Percentiles rank a stretch among this genome's conserved stretches.
phyloP scores from a whole-genome alignment of 2,329 filamentous ascomycete species.

The Colletotrichum sp. region DNA sequence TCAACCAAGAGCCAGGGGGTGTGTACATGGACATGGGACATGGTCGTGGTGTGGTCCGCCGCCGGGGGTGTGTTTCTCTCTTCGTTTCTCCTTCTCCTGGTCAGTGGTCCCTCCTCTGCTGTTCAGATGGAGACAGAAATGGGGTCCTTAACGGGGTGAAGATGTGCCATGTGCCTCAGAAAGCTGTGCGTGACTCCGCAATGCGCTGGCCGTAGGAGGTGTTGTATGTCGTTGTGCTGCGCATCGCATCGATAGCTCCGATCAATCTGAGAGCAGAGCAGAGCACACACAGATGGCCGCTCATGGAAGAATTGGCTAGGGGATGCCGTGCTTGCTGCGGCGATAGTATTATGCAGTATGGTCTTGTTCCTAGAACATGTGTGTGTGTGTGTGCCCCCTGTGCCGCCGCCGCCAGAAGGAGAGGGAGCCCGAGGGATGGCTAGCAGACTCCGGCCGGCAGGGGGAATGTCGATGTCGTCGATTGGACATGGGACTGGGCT shows the following conservation, averaged over 20 bases:
- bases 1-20: neutral
- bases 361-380: neutral
- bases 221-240: neutral
- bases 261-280: neutral
- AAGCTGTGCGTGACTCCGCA: neutral
- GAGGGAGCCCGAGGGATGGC: neutral
- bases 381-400: neutral
- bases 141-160: neutral
- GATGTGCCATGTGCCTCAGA: neutral
- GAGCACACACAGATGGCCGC: neutral
- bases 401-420: neutral
- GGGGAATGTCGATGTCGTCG: slow-evolving; percentile 17
- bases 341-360: neutral
- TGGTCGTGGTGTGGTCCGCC: neutral
- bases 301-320: neutral
- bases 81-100: neutral
- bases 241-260: neutral
- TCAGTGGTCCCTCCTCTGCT: neutral
- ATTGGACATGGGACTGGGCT: neutral
- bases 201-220: neutral
- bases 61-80: neutral
- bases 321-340: neutral
- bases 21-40: neutral
- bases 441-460: neutral
- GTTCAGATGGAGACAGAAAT: neutral